phyloP scores from a whole-genome alignment of 2,329 filamentous ascomycete genomes.

The Fusarium lateritium region DNA sequence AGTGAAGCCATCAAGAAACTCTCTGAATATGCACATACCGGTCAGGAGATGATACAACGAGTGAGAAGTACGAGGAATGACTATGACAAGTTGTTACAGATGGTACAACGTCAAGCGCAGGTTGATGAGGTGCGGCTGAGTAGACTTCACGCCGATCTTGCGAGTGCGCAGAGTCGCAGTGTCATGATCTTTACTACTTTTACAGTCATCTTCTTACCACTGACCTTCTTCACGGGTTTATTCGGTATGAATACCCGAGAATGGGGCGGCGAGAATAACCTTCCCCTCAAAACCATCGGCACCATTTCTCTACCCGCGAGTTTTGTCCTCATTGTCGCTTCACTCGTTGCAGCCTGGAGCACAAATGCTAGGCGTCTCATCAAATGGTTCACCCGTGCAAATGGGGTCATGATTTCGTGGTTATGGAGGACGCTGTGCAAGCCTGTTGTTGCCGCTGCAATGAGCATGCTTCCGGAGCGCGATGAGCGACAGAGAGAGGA shows the following conservation, averaged over 20 bases:
- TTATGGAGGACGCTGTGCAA: slow-evolving; percentile 43
- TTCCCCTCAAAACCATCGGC: slow-evolving; percentile 62
- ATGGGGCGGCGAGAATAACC: slow-evolving; percentile 67
- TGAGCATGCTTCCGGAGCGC: slow-evolving; percentile 36
- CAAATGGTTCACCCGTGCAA: slow-evolving; percentile 41
- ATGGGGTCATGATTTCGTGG: slow-evolving; percentile 35
- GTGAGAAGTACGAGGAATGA: slow-evolving; percentile 72
- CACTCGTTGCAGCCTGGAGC: slow-evolving; percentile 71
- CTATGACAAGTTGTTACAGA: slow-evolving; percentile 76
- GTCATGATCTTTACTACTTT: slow-evolving; percentile 77
- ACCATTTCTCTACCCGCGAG: slow-evolving; percentile 65
- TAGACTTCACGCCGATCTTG: slow-evolving; percentile 73
- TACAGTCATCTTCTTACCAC: slow-evolving; percentile 73
- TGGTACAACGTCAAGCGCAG: slow-evolving; percentile 77
- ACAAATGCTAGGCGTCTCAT: slow-evolving; percentile 57
- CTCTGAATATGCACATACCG: slow-evolving; percentile 68
- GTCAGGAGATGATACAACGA: slow-evolving; percentile 71
- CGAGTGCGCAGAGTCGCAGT: slow-evolving; percentile 72
- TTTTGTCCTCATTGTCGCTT: slow-evolving; percentile 62
- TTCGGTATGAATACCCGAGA: slow-evolving; percentile 77
- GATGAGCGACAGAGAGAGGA: slow-evolving; percentile 41
- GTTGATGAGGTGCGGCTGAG: slow-evolving; percentile 76
- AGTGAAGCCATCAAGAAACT: slow-evolving; percentile 67
- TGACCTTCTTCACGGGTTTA: slow-evolving; percentile 75
- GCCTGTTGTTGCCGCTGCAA: slow-evolving; percentile 37